A percentile compares a stretch with the other conserved stretches of the same genome.
These are phyloP conservation scores for Barnettozyma sucrosica DNA, from an alignment of 805 yeast genomes.

Conservation along the genomic window DNA sequence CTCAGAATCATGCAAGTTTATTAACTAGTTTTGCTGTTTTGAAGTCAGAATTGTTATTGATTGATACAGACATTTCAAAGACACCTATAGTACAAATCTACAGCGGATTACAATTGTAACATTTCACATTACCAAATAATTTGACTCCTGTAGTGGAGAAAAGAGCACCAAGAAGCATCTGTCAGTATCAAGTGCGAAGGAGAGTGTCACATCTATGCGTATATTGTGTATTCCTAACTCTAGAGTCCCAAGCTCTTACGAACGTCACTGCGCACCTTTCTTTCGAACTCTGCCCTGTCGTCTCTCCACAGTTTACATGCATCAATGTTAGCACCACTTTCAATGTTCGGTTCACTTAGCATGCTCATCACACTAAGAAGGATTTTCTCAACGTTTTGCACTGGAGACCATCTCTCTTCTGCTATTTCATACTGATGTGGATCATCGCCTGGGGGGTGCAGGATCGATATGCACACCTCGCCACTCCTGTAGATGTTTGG, in stretches of 20 bases:
- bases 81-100: neutral
- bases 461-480: constrained; percentile 89
- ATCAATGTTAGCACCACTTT: constrained; percentile 87
- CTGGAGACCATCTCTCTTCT: constrained; percentile 97
- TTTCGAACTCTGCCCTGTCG: constrained; percentile 59
- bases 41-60: too few species aligned
- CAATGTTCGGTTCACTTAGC: constrained; percentile 95
- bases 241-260: constrained; percentile 64
- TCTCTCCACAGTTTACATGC: constrained; percentile 88
- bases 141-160: too few species aligned
- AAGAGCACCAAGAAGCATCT: too few species aligned
- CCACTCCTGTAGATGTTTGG: constrained; percentile 95
- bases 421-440: constrained; percentile 94
- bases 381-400: constrained; percentile 96
- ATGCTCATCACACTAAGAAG: constrained; percentile 87
- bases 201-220: neutral
- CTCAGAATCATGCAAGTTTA: neutral
- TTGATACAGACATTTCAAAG: too few species aligned
- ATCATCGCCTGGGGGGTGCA: constrained; percentile 96
- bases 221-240: neutral
- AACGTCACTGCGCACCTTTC: constrained; percentile 62
- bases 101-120: neutral
- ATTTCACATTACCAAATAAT: too few species aligned
- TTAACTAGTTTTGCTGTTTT: too few species aligned
- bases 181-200: neutral